These are phyloP conservation scores for Capsicum chinense DNA, from an alignment of 257 asterid species.

Conservation along the genomic window DNA sequence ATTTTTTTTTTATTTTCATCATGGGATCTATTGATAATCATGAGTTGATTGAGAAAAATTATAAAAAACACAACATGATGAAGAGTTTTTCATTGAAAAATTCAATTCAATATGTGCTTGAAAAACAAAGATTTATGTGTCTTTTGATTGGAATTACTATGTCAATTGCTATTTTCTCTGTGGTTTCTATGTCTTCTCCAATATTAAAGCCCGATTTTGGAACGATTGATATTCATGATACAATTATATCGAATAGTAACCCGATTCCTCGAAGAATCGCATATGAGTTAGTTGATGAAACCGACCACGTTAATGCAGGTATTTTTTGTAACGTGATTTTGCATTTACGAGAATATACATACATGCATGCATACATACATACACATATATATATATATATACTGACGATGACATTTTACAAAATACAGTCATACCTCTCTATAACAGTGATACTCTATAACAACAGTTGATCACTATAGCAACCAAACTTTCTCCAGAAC, in stretches of 20 bases:
- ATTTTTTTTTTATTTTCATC: not conserved
- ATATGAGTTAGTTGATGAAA: conserved; percentile 15
- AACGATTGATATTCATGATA: not conserved
- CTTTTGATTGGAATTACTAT: conserved; percentile 24
- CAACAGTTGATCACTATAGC: too few species aligned
- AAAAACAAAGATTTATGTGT: conserved; percentile 61
- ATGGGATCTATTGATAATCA: not conserved
- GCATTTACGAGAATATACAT: too few species aligned
- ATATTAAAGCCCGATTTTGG: not conserved
- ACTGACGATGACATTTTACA: too few species aligned
- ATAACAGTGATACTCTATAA: too few species aligned
- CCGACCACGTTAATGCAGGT: conserved; percentile 25
- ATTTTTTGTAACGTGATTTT: not conserved
- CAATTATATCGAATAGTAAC: not conserved
- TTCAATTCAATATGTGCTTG: conserved; percentile 46
- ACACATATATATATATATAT: too few species aligned
- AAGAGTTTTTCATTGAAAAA: conserved; percentile 15
- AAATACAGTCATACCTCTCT: too few species aligned
- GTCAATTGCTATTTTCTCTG: not conserved
- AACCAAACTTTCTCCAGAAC: too few species aligned
- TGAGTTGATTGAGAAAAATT: not conserved
- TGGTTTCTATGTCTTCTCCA: not conserved
- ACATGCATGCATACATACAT: too few species aligned
- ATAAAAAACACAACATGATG: not conserved
- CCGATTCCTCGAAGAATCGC: conserved; percentile 28